Base-by-base conservation (phyloP, 148 eudicot species). In the Vaccinium myrtillus region DNA sequence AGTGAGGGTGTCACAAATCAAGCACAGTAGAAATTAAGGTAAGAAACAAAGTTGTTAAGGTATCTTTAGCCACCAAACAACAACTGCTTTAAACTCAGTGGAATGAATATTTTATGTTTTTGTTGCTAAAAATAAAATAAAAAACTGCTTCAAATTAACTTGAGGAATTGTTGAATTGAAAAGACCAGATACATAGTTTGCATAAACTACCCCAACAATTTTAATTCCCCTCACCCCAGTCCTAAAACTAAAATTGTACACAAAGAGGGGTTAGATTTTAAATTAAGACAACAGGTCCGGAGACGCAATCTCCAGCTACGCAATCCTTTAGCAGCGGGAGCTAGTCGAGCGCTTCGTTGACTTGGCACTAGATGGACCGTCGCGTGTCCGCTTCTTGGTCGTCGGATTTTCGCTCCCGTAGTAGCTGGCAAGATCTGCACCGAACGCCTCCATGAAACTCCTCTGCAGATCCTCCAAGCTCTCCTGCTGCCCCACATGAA, bases 391-490 rank as follows among this genome's bases (percentile, higher is more conserved):
- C 85, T 92, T 94, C 25, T 82, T 81, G 5, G 89, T 83, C 87
- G 91, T 89, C 58, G 81, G 94, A 90, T 93, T 84, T 0, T 77
- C 21, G 13, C 55, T 84, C 23, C 83, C 84, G 81, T 87, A 87
- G 87, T 85, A 89, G 71, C 84, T 69, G 87, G 89, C 91, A 71
- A 92, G 88, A 93, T 93, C 98, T 4, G 90, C 93, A 67, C 96
- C 95, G 67, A 94, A 95, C 86, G 95, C 89, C 0, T 94, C 98
- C 90, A 94, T 92, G 71, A 96, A 94, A 84, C 92, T 90, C 89
- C 91, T 89, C 83, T 96, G 98, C 73, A 96, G 91, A 79, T 96
- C 98, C 87, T 96, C 98, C 84, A 93, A 58, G 83, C 92, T 94
- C 79, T 96, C 98, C 83, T 84, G 85, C 97, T 92, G 91, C 69